Base-by-base conservation (phyloP, 345 rosid species). In the Salix viminalis region DNA sequence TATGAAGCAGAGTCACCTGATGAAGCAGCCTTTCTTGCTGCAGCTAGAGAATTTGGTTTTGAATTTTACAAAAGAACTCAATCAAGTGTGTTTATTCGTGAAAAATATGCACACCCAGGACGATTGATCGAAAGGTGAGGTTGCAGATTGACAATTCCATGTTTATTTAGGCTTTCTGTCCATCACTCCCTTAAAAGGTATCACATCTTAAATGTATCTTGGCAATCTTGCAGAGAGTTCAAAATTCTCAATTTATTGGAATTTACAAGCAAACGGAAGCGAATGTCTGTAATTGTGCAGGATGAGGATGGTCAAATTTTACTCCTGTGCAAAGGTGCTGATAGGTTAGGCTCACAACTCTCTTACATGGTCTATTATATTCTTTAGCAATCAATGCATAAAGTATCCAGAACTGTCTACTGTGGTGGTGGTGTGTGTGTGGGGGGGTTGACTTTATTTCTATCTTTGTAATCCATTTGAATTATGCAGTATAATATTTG, bases 1-100 rank as follows among this genome's bases (percentile, higher is more conserved):
- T 96, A 93, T 71, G 99, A 96, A 88, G 97, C 98, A 32, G 99
- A 96, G 84, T 96, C 99, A 42, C 99, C 98, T 23, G 99, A 96
- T 79, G 99, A 96, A 82, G 97, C 87, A 69, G 91, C 98, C 62
- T 93, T 96, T 84, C 92, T 96, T 76, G 93, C 91, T 84, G 97
- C 98, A 50, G 98, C 99, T 15, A 90, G 93, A 85, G 98, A 94
- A 84, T 90, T 96, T 82, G 99, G 98, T 71, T 96, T 96, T 87
- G 99, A 92, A 85, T 94, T 92, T 80, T 86, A 39, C 71, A 89
- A 85, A 82, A 91, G 99, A 83, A 96, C 96, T 50, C 98, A 93
- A 76, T 85, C 97, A 16, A 92, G 97, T 6, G 98, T 93, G 42
- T 85, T 86, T 78, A 74, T 96, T 52, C 87, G 80, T 36, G 99